Percentiles rank a stretch among this genome's conserved stretches.
Evolutionary conservation across 257 asterid genomes (phyloP).

Genomic region (Fraxinus excelsior): DNA sequence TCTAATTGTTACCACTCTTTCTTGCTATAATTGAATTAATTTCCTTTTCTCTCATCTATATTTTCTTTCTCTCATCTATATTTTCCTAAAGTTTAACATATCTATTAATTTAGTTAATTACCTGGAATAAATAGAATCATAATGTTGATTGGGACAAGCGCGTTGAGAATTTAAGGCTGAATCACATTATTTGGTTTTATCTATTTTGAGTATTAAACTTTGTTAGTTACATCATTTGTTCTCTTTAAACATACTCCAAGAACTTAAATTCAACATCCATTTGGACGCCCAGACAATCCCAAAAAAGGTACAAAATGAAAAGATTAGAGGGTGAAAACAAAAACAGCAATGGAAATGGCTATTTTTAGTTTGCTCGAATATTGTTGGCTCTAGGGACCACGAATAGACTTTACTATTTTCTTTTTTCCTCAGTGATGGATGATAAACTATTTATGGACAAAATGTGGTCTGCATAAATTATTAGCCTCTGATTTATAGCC

Average conservation of each 20-base stretch:
- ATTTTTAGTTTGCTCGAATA: background rate
- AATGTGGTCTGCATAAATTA: slow-evolving; percentile 8
- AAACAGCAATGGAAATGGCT: background rate
- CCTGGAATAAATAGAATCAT: background rate
- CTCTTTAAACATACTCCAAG: slow-evolving; percentile 6
- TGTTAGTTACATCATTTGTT: slow-evolving; percentile 2
- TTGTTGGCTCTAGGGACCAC: slow-evolving; percentile 1
- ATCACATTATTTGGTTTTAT: background rate
- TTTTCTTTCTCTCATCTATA: slow-evolving; percentile 1
- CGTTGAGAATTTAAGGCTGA: slow-evolving; percentile 16
- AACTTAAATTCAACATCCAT: background rate
- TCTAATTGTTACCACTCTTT: slow-evolving; percentile 1
- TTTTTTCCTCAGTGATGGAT: slow-evolving; percentile 6
- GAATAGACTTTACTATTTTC: background rate
- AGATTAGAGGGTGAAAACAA: background rate
- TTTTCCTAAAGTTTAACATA: slow-evolving; percentile 2
- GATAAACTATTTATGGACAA: slow-evolving; percentile 12
- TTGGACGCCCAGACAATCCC: slow-evolving; percentile 11
- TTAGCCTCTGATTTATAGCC: slow-evolving; percentile 6
- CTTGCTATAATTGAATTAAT: slow-evolving; percentile 18
- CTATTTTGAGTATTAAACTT: background rate
- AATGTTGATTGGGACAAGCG: background rate
- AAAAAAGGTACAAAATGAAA: background rate
- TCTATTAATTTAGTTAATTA: slow-evolving; percentile 1
- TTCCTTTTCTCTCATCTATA: background rate